Evolutionary conservation across 2,329 filamentous ascomycete species (phyloP), one percentile per base, ranked within the genome.

Genomic region (Dendrostoma leiphaemia): DNA sequence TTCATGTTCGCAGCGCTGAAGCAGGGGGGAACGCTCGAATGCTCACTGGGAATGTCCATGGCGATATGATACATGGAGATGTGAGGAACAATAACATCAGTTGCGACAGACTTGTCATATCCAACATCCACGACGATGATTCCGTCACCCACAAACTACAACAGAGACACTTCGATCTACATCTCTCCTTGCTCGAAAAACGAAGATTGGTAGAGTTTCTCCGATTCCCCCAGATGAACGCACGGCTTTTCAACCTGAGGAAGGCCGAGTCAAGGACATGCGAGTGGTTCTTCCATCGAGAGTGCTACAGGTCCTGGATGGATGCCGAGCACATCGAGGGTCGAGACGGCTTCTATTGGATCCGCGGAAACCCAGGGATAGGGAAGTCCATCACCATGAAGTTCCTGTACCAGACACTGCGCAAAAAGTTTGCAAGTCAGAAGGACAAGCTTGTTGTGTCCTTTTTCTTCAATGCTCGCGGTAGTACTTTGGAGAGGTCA

Each of bases 391-490:
- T 72, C 0, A 51, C 76, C 3, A 76, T 78, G 71, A 78, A 77
- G 46, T 76, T 72, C 43, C 60, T 63, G 1, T 63, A 29, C n/a
- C 28, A 35, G 12, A 31, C 3, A 24, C 13, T 34, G 10, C 58
- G 28, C 50, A 53, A 19, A 48, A 56, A 35, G 41, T 59, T 34
- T 40, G 59, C n/a, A 58, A 57, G 17, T 57, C 48, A 60, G 23
- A 24, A 45, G 3, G 56, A 61, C 13, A 53, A 56, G 1, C 37
- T 65, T 0, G 58, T 74, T 0, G 52, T 77, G 1, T 73, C 70
- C 0, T 80, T 78, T 63, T 81, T 79, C 63, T 80, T 80, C 67
- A 74, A 79, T 51, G 75, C 75, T 0, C 63, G 74, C 51, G 77
- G 76, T 0, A 63, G 66, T 0, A 29, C 63, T 4, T 61, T 78